These are phyloP conservation scores for Pseudocercospora cruenta DNA, from an alignment of 2,329 filamentous ascomycete genomes.

Conservation along the genomic window DNA sequence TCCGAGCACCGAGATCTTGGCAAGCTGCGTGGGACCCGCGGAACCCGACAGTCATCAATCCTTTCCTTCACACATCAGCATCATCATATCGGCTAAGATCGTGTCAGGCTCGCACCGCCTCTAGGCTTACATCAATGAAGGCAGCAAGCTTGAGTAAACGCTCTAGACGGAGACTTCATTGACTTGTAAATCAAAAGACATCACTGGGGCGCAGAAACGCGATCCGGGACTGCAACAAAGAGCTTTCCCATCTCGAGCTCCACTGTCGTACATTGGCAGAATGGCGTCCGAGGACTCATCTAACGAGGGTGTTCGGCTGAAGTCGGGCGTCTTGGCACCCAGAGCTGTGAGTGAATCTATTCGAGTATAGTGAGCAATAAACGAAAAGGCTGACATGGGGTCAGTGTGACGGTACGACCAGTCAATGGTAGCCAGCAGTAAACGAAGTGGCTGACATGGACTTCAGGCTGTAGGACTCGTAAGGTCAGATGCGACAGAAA, in stretches of 20 bases:
- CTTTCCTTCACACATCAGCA: background rate
- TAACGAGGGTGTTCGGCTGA: background rate
- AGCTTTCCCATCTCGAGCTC: background rate
- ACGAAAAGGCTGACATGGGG: background rate
- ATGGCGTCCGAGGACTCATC: constrained; percentile 5
- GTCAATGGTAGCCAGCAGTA: background rate
- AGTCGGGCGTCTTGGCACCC: background rate
- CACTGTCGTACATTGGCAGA: background rate
- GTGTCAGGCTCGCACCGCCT: background rate
- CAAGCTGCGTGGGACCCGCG: background rate
- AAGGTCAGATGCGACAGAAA: constrained; percentile 10
- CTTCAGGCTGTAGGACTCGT: background rate
- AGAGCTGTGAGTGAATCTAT: background rate
- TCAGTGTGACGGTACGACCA: background rate
- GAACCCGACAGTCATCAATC: background rate
- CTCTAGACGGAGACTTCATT: background rate
- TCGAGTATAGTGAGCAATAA: background rate
- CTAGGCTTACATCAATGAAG: background rate
- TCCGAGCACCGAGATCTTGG: background rate
- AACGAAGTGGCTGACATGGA: background rate
- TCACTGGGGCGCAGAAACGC: background rate
- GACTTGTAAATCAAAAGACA: background rate
- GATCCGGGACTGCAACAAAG: background rate
- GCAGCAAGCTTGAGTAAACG: no score
- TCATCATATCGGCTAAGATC: background rate